These are phyloP conservation scores for Abelmoschus esculentus DNA, from an alignment of 345 rosid species.

Conservation along the genomic window DNA sequence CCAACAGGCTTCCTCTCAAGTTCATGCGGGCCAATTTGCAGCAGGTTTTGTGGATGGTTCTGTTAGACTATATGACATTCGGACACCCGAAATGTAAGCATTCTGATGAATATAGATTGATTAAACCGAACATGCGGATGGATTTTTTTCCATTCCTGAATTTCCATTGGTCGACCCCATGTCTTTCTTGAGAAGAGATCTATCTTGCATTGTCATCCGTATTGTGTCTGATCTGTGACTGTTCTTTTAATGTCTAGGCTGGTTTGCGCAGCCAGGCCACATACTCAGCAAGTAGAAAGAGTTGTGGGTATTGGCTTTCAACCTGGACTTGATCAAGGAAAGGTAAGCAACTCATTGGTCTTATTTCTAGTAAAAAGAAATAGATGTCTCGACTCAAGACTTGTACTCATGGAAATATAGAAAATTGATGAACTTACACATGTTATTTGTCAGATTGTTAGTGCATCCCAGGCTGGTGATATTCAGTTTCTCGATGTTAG, in stretches of 20 bases:
- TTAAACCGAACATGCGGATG: too few species aligned
- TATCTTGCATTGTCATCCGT: not conserved
- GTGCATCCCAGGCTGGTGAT: conserved; percentile 97
- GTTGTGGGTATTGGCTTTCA: conserved; percentile 93
- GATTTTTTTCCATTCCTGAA: too few species aligned
- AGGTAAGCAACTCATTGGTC: conserved; percentile 37
- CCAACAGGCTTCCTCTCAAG: conserved; percentile 91
- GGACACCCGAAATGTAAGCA: conserved; percentile 80
- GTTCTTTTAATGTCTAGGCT: conserved; percentile 40
- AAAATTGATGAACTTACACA: not conserved
- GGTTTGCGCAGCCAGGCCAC: conserved; percentile 62
- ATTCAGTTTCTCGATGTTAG: conserved; percentile 84
- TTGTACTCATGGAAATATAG: not conserved
- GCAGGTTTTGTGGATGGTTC: conserved; percentile 94
- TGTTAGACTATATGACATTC: conserved; percentile 86
- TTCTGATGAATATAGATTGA: not conserved
- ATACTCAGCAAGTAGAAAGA: conserved; percentile 57
- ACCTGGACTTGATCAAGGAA: conserved; percentile 88
- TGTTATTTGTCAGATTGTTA: conserved; percentile 26
- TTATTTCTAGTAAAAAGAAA: not conserved
- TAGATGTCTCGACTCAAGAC: not conserved
- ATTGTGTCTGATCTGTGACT: not conserved
- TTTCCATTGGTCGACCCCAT: not conserved
- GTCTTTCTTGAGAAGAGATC: not conserved
- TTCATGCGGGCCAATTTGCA: conserved; percentile 71